Percentiles rank a stretch among this genome's conserved stretches.
Conservation (phyloP, 176 grass and related monocot genomes). For the Cenchrus purpureus region DNA sequence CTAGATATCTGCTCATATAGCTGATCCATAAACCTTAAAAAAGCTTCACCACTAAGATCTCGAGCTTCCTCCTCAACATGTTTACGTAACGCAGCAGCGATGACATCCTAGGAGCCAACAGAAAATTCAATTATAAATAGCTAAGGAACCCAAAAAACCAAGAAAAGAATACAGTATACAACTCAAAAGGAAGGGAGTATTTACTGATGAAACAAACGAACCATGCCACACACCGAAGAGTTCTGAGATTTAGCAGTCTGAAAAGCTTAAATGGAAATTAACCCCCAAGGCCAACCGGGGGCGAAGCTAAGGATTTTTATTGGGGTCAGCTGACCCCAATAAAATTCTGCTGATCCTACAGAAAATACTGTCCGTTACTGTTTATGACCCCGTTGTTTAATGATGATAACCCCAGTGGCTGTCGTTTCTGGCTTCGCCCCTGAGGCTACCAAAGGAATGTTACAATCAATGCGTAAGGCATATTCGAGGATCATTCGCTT, state of each 20-base stretch:
- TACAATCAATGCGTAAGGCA: background rate
- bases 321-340: no score
- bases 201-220: slow-evolving; percentile 10
- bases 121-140: slow-evolving; percentile 25
- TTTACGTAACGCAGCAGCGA: slow-evolving; percentile 73
- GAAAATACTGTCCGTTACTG: no score
- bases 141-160: slow-evolving; percentile 13
- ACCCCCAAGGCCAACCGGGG: background rate
- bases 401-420: no score
- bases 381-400: no score
- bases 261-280: slow-evolving; percentile 10
- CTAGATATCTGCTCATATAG: slow-evolving; percentile 84
- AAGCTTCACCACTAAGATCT: slow-evolving; percentile 81
- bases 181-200: background rate
- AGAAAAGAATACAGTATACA: slow-evolving; percentile 22
- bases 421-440: no score
- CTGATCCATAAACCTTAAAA: slow-evolving; percentile 98
- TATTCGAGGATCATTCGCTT: slow-evolving; percentile 15
- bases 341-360: no score
- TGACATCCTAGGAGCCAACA: slow-evolving; percentile 64
- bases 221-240: slow-evolving; percentile 20
- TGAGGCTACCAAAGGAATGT: background rate
- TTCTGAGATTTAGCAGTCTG: slow-evolving; percentile 18
- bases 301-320: no score
- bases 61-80: slow-evolving; percentile 94